Evolutionary conservation across 768 basidiomycete species (phyloP), one percentile per base, ranked within the genome.

Genomic region (Hygrocybe punicea): DNA sequence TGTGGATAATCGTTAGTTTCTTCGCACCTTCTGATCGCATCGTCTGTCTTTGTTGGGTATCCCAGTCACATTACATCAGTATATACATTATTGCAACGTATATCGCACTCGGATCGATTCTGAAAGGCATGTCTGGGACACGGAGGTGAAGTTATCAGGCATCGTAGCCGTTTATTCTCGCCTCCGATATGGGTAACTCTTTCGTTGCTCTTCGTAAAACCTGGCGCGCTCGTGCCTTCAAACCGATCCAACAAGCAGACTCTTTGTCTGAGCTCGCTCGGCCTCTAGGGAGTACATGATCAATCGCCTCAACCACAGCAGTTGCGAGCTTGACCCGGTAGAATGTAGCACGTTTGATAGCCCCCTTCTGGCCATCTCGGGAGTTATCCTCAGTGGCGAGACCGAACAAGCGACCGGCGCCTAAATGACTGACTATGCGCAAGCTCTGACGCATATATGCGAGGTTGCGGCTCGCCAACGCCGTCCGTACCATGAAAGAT

Each of bases 361-460:
- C 76, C 9, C 58, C 66, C 35, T 45, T 57, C 9, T 58, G 33
- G 45, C 58, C 51, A 40, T 63, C 58, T 42, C 17, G 19, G 5
- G 25, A 17, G 48, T 34, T 25, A 4, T 11, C 13, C n/a, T 67
- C 54, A 45, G 44, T 24, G 51, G 61, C 25, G 36, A 60, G 56
- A 44, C 44, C 58, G 17, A 82, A 66, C 24, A 83, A 63, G 16
- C 49, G 57, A 24, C 73, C 73, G 8, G 74, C 67, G 37, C 80
- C 78, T 45, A 84, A 68, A 62, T 79, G 69, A 58, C 77, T 69
- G 7, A 83, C 66, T 5, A 92, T 81, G 36, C 88, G 81, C 54
- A 89, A 62, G 57, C 78, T 80, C 62, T 89, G 86, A 21, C 82
- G 79, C 63, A 82, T 73, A 63, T 83, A 73, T 33, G 78, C 77